Conservation (phyloP, 2,329 filamentous ascomycete genomes). For the Cytospora schulzeri region DNA sequence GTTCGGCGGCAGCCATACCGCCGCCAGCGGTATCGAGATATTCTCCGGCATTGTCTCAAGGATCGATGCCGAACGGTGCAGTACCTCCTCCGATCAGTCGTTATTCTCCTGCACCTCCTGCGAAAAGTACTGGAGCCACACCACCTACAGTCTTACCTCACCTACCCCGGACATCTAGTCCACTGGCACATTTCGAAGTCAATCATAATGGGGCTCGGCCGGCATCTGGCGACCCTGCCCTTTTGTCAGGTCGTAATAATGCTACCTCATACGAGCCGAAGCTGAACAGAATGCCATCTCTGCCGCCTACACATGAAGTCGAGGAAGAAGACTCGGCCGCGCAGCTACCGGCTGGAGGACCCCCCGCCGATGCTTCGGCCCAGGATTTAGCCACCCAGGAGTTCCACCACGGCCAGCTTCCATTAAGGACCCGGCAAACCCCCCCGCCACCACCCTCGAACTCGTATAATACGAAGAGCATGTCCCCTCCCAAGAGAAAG, state of each 20-base stretch:
- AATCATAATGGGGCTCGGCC: slow-evolving; percentile 44
- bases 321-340: slow-evolving; percentile 56
- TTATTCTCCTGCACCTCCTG: slow-evolving; percentile 55
- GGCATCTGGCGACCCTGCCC: slow-evolving; percentile 41
- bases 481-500: slow-evolving; percentile 60
- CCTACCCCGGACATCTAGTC: slow-evolving; percentile 66
- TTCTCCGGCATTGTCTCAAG: slow-evolving; percentile 58
- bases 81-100: slow-evolving; percentile 44
- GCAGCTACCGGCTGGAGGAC: slow-evolving; percentile 26
- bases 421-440: slow-evolving; percentile 45
- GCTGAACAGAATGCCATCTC: slow-evolving; percentile 56
- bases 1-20: slow-evolving; percentile 32
- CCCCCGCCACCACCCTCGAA: slow-evolving; percentile 47
- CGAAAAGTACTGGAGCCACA: slow-evolving; percentile 42
- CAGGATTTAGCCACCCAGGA: slow-evolving; percentile 2
- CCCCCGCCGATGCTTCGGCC: slow-evolving; percentile 31
- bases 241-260: slow-evolving; percentile 51
- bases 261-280: slow-evolving; percentile 57
- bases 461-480: slow-evolving; percentile 43
- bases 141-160: slow-evolving; percentile 55
- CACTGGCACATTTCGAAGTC: slow-evolving; percentile 64
- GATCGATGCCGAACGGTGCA: slow-evolving; percentile 40
- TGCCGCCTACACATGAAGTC: slow-evolving; percentile 64
- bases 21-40: slow-evolving; percentile 52
- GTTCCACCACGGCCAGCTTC: slow-evolving; percentile 26